Percentiles rank a stretch among this genome's conserved stretches.
phyloP scores from a whole-genome alignment of 225 moss, liverwort and hornwort species.

The Marchantia paleacea region DNA sequence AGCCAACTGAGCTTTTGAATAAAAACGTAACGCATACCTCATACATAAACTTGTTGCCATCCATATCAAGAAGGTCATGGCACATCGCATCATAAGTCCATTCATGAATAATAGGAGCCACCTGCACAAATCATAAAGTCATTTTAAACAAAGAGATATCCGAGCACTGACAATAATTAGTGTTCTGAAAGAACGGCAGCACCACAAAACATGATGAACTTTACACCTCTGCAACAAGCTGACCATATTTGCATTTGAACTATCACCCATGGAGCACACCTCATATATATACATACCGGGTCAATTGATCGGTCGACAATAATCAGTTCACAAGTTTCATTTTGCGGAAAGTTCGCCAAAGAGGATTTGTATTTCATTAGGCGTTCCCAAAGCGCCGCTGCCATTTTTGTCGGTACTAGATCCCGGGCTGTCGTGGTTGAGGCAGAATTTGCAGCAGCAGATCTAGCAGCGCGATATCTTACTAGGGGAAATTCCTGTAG shows the following conservation, averaged over 20 bases:
- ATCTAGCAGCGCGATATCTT: conserved; percentile 74
- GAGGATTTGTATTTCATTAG: conserved; percentile 86
- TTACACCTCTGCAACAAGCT: neutral
- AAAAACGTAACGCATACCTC: conserved; percentile 49
- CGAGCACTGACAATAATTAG: neutral
- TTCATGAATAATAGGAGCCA: conserved; percentile 94
- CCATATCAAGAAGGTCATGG: conserved; percentile 78
- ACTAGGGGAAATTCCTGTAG: conserved; percentile 94
- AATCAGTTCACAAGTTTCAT: conserved; percentile 90
- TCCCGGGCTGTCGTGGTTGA: conserved; percentile 66
- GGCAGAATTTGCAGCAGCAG: conserved; percentile 54
- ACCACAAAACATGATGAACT: neutral
- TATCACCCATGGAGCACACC: neutral
- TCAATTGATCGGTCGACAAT: conserved; percentile 93
- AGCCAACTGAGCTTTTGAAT: neutral
- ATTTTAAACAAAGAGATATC: neutral
- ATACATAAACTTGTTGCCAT: conserved; percentile 78
- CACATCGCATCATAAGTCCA: conserved; percentile 99
- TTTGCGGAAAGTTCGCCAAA: conserved; percentile 67
- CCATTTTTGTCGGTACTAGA: conserved; percentile 84
- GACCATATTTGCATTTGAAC: neutral
- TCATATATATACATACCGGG: conserved; percentile 47
- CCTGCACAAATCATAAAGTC: conserved; percentile 40
- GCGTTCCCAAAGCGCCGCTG: conserved; percentile 84
- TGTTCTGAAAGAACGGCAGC: neutral